These are phyloP conservation scores for Monilinia fructigena DNA, from an alignment of 2,329 filamentous ascomycete species.

Conservation along the genomic window DNA sequence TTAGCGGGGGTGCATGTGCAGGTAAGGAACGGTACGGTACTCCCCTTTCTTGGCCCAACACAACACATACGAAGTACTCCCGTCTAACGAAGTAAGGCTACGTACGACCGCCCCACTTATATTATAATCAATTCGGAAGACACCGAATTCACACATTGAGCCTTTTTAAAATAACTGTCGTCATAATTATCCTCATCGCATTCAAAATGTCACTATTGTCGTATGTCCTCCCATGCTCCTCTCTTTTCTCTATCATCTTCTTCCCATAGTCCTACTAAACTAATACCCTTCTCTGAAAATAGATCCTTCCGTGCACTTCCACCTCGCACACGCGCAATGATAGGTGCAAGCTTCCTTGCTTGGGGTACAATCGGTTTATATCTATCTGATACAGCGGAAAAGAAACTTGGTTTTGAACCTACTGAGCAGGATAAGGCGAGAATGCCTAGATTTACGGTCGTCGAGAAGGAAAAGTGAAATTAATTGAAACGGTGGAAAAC, in stretches of 20 bases:
- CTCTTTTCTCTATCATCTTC: too few relatives aligned
- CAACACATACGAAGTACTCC: too few relatives aligned
- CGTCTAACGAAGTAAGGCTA: too few relatives aligned
- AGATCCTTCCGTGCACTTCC: constrained; percentile 65
- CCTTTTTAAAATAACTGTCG: too few relatives aligned
- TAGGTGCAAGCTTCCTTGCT: constrained; percentile 72
- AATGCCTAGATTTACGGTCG: constrained; percentile 62
- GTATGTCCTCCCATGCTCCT: background rate
- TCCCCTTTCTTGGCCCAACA: too few relatives aligned
- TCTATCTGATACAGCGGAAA: constrained; percentile 69
- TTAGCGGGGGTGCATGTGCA: background rate
- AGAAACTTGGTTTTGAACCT: constrained; percentile 69
- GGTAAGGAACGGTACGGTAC: background rate
- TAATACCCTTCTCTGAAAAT: background rate
- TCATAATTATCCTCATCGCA: background rate
- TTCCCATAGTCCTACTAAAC: background rate
- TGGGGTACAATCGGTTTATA: constrained; percentile 76
- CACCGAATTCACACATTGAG: background rate
- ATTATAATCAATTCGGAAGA: background rate
- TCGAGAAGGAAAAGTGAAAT: constrained; percentile 49
- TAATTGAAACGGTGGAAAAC: background rate
- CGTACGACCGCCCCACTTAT: background rate
- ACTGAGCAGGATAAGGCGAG: constrained; percentile 71
- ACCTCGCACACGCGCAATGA: constrained; percentile 65
- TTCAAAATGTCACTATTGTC: constrained; percentile 18